phyloP scores from a whole-genome alignment of 2,329 filamentous ascomycete species.

The Calonectria multiphialidica region DNA sequence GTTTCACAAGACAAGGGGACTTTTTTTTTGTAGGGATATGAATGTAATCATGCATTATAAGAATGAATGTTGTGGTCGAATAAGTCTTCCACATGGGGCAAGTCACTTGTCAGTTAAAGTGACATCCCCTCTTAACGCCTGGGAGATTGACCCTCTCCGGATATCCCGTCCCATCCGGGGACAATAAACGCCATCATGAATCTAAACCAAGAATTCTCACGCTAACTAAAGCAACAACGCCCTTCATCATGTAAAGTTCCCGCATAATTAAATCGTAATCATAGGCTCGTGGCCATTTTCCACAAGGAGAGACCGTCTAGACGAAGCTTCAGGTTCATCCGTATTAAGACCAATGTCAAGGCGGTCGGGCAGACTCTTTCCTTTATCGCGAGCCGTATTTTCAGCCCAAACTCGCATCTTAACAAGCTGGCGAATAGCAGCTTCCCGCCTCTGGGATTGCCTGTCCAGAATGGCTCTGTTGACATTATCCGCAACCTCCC shows the following conservation, averaged over 20 bases:
- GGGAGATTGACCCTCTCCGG: constrained; percentile 24
- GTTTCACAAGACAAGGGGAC: not conserved
- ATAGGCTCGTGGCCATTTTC: constrained; percentile 64
- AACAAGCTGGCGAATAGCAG: constrained; percentile 84
- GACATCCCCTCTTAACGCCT: constrained; percentile 25
- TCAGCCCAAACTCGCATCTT: constrained; percentile 90
- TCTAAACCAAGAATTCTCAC: constrained; percentile 24
- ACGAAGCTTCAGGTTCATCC: constrained; percentile 48
- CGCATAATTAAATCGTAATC: constrained; percentile 59
- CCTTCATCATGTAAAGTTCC: constrained; percentile 12
- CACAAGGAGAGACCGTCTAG: constrained; percentile 33
- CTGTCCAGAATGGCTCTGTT: constrained; percentile 88
- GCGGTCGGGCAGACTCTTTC: constrained; percentile 47
- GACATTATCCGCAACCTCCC: constrained; percentile 86
- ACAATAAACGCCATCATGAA: constrained; percentile 37
- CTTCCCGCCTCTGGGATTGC: constrained; percentile 80
- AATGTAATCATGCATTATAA: not conserved
- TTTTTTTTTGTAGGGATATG: not conserved
- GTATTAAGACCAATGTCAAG: constrained; percentile 53
- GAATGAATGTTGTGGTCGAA: not conserved
- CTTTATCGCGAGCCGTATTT: constrained; percentile 61
- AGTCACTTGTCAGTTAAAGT: not conserved
- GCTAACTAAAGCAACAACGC: constrained; percentile 32
- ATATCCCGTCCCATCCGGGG: constrained; percentile 26
- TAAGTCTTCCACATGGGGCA: not conserved